Conservation (phyloP, 345 rosid species). For the Aurinia saxatilis region DNA sequence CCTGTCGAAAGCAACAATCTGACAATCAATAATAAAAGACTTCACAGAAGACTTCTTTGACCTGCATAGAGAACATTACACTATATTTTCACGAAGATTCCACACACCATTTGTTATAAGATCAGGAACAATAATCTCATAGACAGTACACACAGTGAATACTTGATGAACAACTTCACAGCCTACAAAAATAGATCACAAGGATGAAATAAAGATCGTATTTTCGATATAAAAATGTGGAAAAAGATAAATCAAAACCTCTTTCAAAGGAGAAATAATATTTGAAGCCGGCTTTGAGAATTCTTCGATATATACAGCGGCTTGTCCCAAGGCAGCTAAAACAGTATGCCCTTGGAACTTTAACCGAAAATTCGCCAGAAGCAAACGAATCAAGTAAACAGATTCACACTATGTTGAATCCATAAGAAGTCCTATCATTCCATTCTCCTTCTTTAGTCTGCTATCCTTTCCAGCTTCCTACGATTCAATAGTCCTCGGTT, state of each 20-base stretch:
- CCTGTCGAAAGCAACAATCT: constrained; percentile 82
- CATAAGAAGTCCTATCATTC: constrained; percentile 85
- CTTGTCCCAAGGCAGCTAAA: constrained; percentile 90
- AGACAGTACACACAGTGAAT: constrained; percentile 82
- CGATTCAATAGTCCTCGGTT: no score
- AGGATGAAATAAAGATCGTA: no score
- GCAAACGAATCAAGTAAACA: constrained; percentile 79
- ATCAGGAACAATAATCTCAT: constrained; percentile 79
- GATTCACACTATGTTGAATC: constrained; percentile 96
- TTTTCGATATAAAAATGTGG: no score
- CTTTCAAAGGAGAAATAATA: no score
- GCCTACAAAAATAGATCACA: constrained; percentile 45
- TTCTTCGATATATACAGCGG: constrained; percentile 67
- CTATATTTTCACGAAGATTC: constrained; percentile 61
- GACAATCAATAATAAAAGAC: constrained; percentile 88
- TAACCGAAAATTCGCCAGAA: constrained; percentile 82
- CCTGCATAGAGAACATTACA: constrained; percentile 38
- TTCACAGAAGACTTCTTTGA: constrained; percentile 59
- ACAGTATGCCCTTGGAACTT: constrained; percentile 80
- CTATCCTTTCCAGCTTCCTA: constrained; percentile 96
- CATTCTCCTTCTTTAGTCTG: constrained; percentile 86
- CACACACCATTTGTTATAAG: constrained; percentile 74
- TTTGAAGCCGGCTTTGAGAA: constrained; percentile 66
- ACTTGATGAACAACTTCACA: constrained; percentile 77
- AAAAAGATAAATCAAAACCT: no score